phyloP scores from a whole-genome alignment of 1,284 basidiomycete species.

The Serendipita sp. region DNA sequence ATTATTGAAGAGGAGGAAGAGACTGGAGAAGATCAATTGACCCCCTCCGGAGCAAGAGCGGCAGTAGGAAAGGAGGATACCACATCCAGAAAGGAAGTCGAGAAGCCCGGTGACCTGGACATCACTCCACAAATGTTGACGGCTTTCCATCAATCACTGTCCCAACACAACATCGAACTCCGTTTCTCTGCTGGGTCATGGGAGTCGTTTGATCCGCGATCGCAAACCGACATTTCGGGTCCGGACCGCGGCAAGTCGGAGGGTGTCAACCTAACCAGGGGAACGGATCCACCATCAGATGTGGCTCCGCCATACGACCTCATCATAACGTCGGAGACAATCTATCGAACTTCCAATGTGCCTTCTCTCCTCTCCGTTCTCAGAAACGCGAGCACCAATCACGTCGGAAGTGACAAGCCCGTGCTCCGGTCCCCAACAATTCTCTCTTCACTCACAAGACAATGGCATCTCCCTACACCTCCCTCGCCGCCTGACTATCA shows the following conservation, averaged over 20 bases:
- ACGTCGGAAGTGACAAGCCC: slow-evolving; percentile 1
- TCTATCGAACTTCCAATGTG: slow-evolving; percentile 65
- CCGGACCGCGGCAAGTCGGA: neutral
- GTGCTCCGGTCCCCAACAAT: neutral
- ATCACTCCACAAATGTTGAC: slow-evolving; percentile 47
- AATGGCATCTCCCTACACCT: neutral
- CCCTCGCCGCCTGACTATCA: neutral
- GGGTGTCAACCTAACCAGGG: slow-evolving; percentile 10
- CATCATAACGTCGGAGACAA: slow-evolving; percentile 83
- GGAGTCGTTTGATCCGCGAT: slow-evolving; percentile 35
- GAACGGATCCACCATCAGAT: slow-evolving; percentile 9
- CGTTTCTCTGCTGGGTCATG: slow-evolving; percentile 77
- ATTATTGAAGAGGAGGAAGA: slow-evolving; percentile 19
- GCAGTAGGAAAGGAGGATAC: slow-evolving; percentile 15
- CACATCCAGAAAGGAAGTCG: slow-evolving; percentile 12
- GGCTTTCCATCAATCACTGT: slow-evolving; percentile 50
- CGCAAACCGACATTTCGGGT: slow-evolving; percentile 11
- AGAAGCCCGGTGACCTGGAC: slow-evolving; percentile 34
- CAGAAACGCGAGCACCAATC: slow-evolving; percentile 13
- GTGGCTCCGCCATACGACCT: slow-evolving; percentile 42
- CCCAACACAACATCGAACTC: slow-evolving; percentile 39
- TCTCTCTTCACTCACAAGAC: neutral
- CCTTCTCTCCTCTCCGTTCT: slow-evolving; percentile 45
- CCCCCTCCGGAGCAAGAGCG: slow-evolving; percentile 14
- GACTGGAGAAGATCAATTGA: slow-evolving; percentile 17